These are phyloP conservation scores for Quercus dentata DNA, from an alignment of 306 rosid genomes.

Conservation along the genomic window DNA sequence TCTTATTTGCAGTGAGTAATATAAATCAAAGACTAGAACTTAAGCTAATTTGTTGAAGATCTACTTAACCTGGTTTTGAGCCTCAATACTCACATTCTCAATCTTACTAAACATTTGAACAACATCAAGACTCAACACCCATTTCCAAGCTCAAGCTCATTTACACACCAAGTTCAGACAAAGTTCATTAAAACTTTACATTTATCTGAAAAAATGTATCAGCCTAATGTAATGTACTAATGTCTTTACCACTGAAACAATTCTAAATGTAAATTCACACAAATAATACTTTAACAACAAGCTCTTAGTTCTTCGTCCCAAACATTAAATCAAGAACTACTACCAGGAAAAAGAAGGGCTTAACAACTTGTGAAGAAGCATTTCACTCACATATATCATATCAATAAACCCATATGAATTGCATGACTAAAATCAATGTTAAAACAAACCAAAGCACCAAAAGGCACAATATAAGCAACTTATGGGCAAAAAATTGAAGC, in stretches of 20 bases:
- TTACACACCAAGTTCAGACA: not conserved
- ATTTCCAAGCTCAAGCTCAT: not conserved
- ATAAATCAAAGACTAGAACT: too few relatives aligned
- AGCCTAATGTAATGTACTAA: not conserved
- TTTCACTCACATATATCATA: not conserved
- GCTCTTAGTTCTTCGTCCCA: not conserved
- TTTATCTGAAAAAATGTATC: not conserved
- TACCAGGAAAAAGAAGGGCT: not conserved
- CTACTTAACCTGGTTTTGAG: too few relatives aligned
- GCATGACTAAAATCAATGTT: not conserved
- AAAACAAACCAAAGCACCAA: not conserved
- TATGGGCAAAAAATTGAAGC: not conserved
- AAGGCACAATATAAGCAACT: not conserved
- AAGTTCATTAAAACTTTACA: not conserved
- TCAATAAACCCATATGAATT: not conserved
- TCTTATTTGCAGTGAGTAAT: too few relatives aligned
- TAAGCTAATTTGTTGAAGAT: too few relatives aligned
- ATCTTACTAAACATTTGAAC: too few relatives aligned
- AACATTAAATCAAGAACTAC: not conserved
- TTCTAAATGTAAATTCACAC: not conserved
- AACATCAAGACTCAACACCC: not conserved
- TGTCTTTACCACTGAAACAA: not conserved
- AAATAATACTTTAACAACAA: not conserved
- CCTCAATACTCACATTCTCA: too few relatives aligned
- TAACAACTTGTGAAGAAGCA: too few relatives aligned